Base-by-base conservation (phyloP, 108 stramenopile species). In the Stephanodiscus triporus region DNA sequence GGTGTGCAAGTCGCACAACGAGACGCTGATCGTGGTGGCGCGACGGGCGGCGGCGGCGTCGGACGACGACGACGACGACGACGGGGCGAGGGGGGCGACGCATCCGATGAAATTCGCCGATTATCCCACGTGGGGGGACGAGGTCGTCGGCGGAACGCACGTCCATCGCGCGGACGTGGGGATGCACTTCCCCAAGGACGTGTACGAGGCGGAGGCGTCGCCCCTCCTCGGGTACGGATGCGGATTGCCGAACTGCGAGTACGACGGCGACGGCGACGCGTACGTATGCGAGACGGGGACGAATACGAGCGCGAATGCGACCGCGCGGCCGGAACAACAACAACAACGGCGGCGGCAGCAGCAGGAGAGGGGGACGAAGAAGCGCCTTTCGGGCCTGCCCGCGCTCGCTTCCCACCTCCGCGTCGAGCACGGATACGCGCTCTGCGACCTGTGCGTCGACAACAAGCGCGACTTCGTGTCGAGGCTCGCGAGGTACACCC, bases 401-500 rank as follows among this genome's bases (percentile, higher is more conserved):
- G 72, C 80, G 2, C 81, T 97, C 60, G 80, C 87, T 45, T 72
- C 88, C 38, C 96, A 97, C 62, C 74, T 97, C n/a, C 81, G 86
- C 20, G 80, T 37, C 9, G 49, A 77, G 22, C 96, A 97, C 70
- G 68, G 80, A 2, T 58, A 84, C 65, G 66, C 84, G 5, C 63
- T 97, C 40, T 97, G 96, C 66, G 75, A 89, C 23, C 64, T 95
- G 34, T 97, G 96, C 76, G 78, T 88, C 32, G 84, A 83, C 14
- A 78, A 92, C 83, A 89, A 88, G 65, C 84, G 94, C 10, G 92
- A 92, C 73, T 97, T 95, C 81, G 84, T 93, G 1, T 70, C 80
- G 13, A 77, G 66, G 55, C 63, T 95, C 11, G 80, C 83, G 3
- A 66, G 93, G 36, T 87, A 91, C 43, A 90, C 90, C 11, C 85